Evolutionary conservation across 768 basidiomycete species (phyloP).

Genomic region (Collybiopsis luxurians): DNA sequence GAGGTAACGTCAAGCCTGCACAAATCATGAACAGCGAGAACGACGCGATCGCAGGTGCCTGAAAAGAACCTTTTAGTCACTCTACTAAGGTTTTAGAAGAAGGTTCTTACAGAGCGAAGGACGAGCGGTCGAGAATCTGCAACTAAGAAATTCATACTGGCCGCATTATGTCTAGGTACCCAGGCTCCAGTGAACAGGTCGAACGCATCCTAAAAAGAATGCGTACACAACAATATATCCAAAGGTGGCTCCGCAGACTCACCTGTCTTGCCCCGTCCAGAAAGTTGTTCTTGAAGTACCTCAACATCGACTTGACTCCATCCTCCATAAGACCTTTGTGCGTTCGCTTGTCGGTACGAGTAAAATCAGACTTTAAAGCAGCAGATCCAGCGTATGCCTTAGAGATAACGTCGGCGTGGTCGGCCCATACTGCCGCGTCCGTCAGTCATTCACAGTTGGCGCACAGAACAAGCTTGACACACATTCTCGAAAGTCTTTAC

Average conservation of each 20-base stretch:
- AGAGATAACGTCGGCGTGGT: slow-evolving; percentile 90
- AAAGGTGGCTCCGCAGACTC: slow-evolving; percentile 10
- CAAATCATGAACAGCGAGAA: slow-evolving; percentile 88
- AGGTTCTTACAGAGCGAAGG: slow-evolving; percentile 67
- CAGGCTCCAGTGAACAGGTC: slow-evolving; percentile 92
- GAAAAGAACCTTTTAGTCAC: slow-evolving; percentile 4
- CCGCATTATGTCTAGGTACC: slow-evolving; percentile 76
- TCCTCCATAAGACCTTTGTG: slow-evolving; percentile 79
- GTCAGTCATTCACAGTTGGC: not conserved
- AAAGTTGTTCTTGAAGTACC: slow-evolving; percentile 96
- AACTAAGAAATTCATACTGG: slow-evolving; percentile 67
- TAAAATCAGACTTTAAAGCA: slow-evolving; percentile 96
- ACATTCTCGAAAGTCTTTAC: slow-evolving; percentile 88
- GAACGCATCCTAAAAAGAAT: slow-evolving; percentile 73
- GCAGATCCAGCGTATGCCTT: slow-evolving; percentile 93
- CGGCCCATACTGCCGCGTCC: slow-evolving; percentile 83
- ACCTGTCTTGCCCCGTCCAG: slow-evolving; percentile 93
- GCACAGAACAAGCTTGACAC: slow-evolving; percentile 25
- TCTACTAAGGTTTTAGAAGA: not conserved
- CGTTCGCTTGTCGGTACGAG: slow-evolving; percentile 88
- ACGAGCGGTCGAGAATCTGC: slow-evolving; percentile 79
- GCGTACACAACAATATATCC: not conserved
- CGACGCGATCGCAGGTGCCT: slow-evolving; percentile 83
- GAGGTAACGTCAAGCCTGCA: slow-evolving; percentile 82
- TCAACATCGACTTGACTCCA: slow-evolving; percentile 75